These are phyloP conservation scores for Rhizodiscina lignyota DNA, from an alignment of 495 filamentous ascomycete species.

Conservation along the genomic window DNA sequence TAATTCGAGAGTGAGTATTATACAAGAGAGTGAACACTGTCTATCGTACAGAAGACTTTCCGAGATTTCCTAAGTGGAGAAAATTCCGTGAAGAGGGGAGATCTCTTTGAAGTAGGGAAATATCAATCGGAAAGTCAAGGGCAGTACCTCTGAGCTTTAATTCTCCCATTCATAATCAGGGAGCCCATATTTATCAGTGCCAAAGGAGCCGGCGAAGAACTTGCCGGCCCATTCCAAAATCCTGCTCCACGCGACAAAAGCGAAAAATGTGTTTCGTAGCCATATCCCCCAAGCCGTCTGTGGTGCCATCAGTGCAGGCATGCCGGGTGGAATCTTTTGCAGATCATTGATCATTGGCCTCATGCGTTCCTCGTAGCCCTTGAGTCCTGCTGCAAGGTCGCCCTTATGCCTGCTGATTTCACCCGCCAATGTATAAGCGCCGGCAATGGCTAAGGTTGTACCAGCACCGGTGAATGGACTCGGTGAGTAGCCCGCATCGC, in stretches of 20 bases:
- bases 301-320: slow-evolving; percentile 19
- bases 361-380: slow-evolving; percentile 26
- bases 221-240: too few species aligned
- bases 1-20: too few species aligned
- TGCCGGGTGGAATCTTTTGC: slow-evolving; percentile 19
- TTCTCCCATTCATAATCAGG: too few species aligned
- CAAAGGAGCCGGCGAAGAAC: too few species aligned
- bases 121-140: too few species aligned
- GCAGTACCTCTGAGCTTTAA: too few species aligned
- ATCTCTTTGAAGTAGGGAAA: too few species aligned
- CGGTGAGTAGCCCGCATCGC: slow-evolving; percentile 38
- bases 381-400: slow-evolving; percentile 21
- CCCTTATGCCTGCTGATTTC: slow-evolving; percentile 5
- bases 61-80: too few species aligned
- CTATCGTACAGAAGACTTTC: too few species aligned
- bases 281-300: slow-evolving; percentile 25
- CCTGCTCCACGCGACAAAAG: slow-evolving; percentile 19
- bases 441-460: slow-evolving; percentile 13
- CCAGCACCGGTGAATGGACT: slow-evolving; percentile 28
- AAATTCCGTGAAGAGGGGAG: too few species aligned
- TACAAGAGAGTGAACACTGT: too few species aligned
- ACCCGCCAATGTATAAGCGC: slow-evolving; percentile 11
- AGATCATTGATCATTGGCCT: slow-evolving; percentile 24
- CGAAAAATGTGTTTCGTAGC: slow-evolving; percentile 12
- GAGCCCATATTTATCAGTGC: too few species aligned